Percentiles rank a stretch among this genome's conserved stretches.
These are phyloP conservation scores for Metarhizium humberi DNA, from an alignment of 2,329 filamentous ascomycete genomes.

Conservation along the genomic window DNA sequence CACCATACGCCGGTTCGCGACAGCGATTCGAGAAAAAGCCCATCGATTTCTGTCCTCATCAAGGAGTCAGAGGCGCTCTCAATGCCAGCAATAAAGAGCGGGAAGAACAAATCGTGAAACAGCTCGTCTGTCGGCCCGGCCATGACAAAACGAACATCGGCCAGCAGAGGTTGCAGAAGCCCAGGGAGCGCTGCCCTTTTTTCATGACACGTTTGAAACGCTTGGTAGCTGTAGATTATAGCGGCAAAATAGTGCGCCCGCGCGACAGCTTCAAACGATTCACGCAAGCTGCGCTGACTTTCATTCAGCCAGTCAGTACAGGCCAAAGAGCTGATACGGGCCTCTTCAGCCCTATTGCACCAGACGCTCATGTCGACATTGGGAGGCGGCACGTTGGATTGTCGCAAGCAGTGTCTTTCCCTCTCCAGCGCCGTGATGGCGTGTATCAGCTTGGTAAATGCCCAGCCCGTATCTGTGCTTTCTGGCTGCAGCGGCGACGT, in stretches of 20 bases:
- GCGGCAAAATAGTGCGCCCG: conserved; percentile 11
- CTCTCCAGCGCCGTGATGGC: conserved; percentile 4
- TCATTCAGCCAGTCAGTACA: conserved; percentile 7
- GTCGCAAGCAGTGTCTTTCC: not conserved
- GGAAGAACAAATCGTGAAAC: conserved; percentile 7
- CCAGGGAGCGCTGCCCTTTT: not conserved
- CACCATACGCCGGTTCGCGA: conserved; percentile 6
- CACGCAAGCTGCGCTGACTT: conserved; percentile 2
- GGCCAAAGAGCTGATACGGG: not conserved
- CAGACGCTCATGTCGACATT: conserved; percentile 5
- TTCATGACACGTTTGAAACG: conserved; percentile 5
- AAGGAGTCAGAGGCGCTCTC: not conserved
- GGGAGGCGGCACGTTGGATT: not conserved
- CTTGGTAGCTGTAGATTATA: conserved; percentile 13
- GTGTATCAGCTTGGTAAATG: conserved; percentile 5
- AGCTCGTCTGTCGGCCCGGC: conserved; percentile 4
- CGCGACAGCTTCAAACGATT: conserved; percentile 9
- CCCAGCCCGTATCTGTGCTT: conserved; percentile 4
- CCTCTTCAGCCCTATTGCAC: not conserved
- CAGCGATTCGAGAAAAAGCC: conserved; percentile 3
- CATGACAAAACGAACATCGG: conserved; percentile 2
- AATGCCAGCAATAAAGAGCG: conserved; percentile 8
- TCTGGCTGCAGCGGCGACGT: not conserved
- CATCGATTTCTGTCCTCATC: conserved; percentile 1
- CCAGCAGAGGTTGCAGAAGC: not conserved